Evolutionary conservation across 2,329 filamentous ascomycete genomes (phyloP), one percentile per base, ranked within the genome.

Genomic region (Scopulariopsis brevicaulis): DNA sequence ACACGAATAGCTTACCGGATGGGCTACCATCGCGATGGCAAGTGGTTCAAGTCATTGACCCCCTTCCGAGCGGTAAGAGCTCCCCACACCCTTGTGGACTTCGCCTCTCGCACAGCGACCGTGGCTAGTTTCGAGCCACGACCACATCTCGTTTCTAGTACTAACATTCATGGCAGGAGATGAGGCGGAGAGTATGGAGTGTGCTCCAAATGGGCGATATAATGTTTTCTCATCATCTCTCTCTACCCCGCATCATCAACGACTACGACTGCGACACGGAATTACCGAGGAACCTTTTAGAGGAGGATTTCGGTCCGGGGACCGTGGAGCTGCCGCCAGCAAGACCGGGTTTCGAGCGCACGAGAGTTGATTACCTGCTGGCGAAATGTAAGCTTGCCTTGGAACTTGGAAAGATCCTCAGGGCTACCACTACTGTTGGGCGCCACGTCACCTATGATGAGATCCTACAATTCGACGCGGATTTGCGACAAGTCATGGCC

Each of bases 281-380:
- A 63, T 72, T 89, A 6, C 89, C 89, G 1, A 82, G 84, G 59
- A 94, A 93, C 65, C 79, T 93, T 18, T 89, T 89, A 66, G 89
- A 94, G 63, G 87, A 92, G 61, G 89, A 93, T 63, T 85, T 94
- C 46, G 80, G 84, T 53, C 84, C 86, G 3, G 80, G 82, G 24
- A 86, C 83, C 61, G 86, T 85, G 62, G 72, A 78, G 8, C 70
- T 93, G 11, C 89, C 89, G 1, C 79, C 82, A 1, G 82, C 86
- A 0, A 76, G 87, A 59, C 85, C 88, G 0, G 75, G 75, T 35
- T 83, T 80, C 1, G 87, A 92, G 66, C 81, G 86, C 2, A 93
- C 89, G 0, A 87, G 87, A 1, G 84, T 90, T 62, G 83, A 85
- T 11, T 93, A 90, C 69, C 85, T 92, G 80, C 90, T 92, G 64